Evolutionary conservation across 2,329 filamentous ascomycete genomes (phyloP).

Genomic region (Cadophora sp.): DNA sequence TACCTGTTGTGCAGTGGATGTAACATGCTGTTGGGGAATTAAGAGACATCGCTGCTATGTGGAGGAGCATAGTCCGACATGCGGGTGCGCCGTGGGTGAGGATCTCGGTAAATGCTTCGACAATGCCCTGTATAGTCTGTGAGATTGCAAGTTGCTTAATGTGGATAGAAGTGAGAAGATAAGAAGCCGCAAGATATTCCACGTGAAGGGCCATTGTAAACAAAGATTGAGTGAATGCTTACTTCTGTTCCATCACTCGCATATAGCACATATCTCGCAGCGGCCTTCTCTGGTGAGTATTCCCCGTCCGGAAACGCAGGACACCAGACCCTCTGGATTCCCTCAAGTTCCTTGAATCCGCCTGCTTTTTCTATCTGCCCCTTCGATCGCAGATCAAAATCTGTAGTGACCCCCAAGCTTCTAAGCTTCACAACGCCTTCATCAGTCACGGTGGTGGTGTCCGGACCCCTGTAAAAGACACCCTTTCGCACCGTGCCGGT

Average conservation of each 20-base stretch:
- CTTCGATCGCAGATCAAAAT: slow-evolving; percentile 73
- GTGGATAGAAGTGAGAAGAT: too few species aligned
- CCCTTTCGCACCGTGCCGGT: slow-evolving; percentile 53
- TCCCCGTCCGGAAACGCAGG: slow-evolving; percentile 70
- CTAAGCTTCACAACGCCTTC: slow-evolving; percentile 58
- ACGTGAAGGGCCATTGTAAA: background rate
- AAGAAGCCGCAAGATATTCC: background rate
- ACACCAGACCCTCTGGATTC: slow-evolving; percentile 60
- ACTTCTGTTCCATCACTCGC: slow-evolving; percentile 56
- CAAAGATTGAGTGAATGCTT: slow-evolving; percentile 17
- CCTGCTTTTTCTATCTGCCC: slow-evolving; percentile 59
- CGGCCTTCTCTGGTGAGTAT: slow-evolving; percentile 67
- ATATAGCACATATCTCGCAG: slow-evolving; percentile 65
- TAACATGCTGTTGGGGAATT: slow-evolving; percentile 28
- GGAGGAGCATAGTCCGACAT: slow-evolving; percentile 56
- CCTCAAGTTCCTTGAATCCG: slow-evolving; percentile 53
- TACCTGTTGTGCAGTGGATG: slow-evolving; percentile 78
- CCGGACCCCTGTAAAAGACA: slow-evolving; percentile 71
- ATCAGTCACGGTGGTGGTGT: slow-evolving; percentile 63
- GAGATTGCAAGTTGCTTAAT: background rate
- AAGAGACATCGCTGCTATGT: slow-evolving; percentile 41
- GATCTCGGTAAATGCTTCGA: slow-evolving; percentile 67
- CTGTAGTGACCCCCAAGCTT: slow-evolving; percentile 60
- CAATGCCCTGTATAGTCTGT: slow-evolving; percentile 56
- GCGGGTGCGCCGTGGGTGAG: slow-evolving; percentile 56